These are phyloP conservation scores for Otatea glauca DNA, from an alignment of 176 grass and related monocot species.

Conservation along the genomic window DNA sequence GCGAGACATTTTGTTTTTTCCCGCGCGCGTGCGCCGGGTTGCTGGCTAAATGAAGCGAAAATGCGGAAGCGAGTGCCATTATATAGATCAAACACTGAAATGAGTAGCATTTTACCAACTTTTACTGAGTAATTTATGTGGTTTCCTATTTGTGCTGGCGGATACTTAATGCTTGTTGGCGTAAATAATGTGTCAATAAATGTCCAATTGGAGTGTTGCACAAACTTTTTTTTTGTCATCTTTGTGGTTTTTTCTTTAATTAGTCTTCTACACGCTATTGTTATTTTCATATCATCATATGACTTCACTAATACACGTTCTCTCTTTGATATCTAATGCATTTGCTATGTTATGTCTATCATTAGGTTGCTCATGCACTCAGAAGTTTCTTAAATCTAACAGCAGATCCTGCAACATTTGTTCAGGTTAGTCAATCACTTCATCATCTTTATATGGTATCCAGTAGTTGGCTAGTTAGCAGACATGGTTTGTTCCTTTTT, in stretches of 20 bases:
- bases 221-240: not conserved
- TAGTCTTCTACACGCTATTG: not conserved
- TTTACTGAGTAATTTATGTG: not conserved
- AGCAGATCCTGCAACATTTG: slow-evolving; percentile 68
- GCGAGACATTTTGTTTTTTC: too few relatives aligned
- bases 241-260: not conserved
- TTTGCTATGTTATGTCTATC: not conserved
- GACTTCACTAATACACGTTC: not conserved
- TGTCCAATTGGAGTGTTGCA: not conserved
- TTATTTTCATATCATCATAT: not conserved
- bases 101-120: too few relatives aligned
- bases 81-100: too few relatives aligned
- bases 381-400: slow-evolving; percentile 53
- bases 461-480: not conserved
- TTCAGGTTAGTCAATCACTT: slow-evolving; percentile 55
- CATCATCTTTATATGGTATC: not conserved
- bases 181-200: not conserved
- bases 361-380: slow-evolving; percentile 58
- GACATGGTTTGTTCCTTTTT: not conserved
- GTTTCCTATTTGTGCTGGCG: not conserved
- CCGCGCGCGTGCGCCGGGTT: too few relatives aligned
- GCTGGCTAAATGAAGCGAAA: too few relatives aligned
- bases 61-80: too few relatives aligned
- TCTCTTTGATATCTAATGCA: slow-evolving; percentile 13
- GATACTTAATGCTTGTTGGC: not conserved